Evolutionary conservation across 768 basidiomycete genomes (phyloP), one percentile per base, ranked within the genome.

Genomic region (Naganishia randhawae): DNA sequence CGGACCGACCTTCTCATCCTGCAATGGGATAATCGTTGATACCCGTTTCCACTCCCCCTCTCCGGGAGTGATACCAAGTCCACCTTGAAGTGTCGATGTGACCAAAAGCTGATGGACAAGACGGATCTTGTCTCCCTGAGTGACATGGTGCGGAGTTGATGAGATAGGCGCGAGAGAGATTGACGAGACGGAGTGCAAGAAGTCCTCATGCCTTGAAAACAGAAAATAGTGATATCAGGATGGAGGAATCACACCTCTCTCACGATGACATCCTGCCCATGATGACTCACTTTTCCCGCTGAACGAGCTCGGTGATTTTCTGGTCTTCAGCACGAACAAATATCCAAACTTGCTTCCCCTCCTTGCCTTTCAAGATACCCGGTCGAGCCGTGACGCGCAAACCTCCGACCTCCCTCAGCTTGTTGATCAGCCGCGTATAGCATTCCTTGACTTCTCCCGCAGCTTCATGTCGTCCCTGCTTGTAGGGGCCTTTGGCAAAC

Each of bases 21-120:
- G 95, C 9, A 97, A 82, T 1, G 88, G 86, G 82, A 91, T 86
- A 62, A 96, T 85, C 25, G 87, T 86, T 73, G 91, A 87, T 9
- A 96, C 85, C 57, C 89, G 85, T 71, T 87, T 84, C 91, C 91
- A 97, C 63, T 86, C 85, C 16, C 84, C 80, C 27, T 86, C 83
- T 16, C 85, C 86, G 1, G 90, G 88, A 9, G 87, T 85, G 54
- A 97, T 86, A 0, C 90, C 92, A 1, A 95, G 84, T 5, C 92
- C 93, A 11, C 91, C 88, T 63, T 94, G 92, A n/a, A 82, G 75
- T 0, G 83, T 82, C 0, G 85, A 85, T 1, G 88, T 65, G 1
- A 74, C 73, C n/a, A 80, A 66, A 6, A 78, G 69, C 13, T 70
- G 55, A 48, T 76, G 71, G 1, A 80, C 31, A 2, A 78, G 67